A percentile compares a stretch with the other conserved stretches of the same genome.
Evolutionary conservation across 2,329 filamentous ascomycete genomes (phyloP).

Genomic region (Didymella lethalis): DNA sequence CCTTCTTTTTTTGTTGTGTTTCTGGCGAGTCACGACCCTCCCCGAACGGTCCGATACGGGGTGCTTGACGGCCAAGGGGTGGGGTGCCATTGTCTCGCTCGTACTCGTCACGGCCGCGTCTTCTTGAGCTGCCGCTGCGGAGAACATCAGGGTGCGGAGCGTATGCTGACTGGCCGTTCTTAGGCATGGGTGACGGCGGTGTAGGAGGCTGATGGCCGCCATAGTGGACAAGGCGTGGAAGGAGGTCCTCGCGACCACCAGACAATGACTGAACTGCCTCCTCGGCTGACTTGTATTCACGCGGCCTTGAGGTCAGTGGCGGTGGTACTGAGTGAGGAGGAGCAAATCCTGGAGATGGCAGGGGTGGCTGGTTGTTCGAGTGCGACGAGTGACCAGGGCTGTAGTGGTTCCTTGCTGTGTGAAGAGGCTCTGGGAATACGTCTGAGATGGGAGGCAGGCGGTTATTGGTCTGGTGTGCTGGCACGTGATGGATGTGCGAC

Average conservation of each 20-base stretch:
- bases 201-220: constrained; percentile 92
- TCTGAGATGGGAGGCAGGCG: constrained; percentile 92
- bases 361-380: constrained; percentile 69
- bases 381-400: constrained; percentile 71
- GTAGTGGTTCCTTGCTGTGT: constrained; percentile 57
- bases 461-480: constrained; percentile 88
- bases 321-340: constrained; percentile 59
- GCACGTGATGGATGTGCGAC: constrained; percentile 89
- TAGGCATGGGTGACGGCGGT: constrained; percentile 78
- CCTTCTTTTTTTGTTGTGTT: constrained; percentile 83
- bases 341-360: constrained; percentile 80
- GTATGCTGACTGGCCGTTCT: constrained; percentile 47
- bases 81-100: constrained; percentile 87
- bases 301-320: constrained; percentile 66
- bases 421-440: constrained; percentile 85
- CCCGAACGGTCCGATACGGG: constrained; percentile 70
- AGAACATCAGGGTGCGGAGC: constrained; percentile 44
- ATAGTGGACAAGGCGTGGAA: constrained; percentile 95
- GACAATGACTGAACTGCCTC: constrained; percentile 91
- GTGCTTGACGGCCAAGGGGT: constrained; percentile 72
- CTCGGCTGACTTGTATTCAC: constrained; percentile 95
- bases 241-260: constrained; percentile 87
- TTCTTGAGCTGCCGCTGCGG: constrained; percentile 69
- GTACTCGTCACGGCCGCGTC: constrained; percentile 87
- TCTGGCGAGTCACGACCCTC: constrained; percentile 85